A percentile compares a stretch with the other conserved stretches of the same genome.
These are phyloP conservation scores for Neurospora sp. DNA, from an alignment of 2,329 filamentous ascomycete genomes.

Conservation along the genomic window DNA sequence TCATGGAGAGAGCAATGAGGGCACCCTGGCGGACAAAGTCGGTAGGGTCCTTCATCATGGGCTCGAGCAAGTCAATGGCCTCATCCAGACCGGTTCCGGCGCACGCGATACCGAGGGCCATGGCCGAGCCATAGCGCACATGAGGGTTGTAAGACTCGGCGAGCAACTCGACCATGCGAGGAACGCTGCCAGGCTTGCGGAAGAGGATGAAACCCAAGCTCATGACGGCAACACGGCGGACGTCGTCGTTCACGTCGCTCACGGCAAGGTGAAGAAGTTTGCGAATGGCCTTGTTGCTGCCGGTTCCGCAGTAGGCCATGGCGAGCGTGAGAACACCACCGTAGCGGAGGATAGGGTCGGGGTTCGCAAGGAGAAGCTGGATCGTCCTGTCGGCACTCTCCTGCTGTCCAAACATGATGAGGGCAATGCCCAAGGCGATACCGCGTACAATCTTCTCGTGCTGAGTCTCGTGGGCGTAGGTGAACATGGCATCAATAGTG, in stretches of 20 bases:
- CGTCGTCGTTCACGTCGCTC: constrained; percentile 96
- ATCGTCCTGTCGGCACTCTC: constrained; percentile 93
- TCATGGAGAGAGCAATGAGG: constrained; percentile 90
- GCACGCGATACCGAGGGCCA: constrained; percentile 97
- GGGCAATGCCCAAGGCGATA: constrained; percentile 88
- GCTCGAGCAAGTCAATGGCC: constrained; percentile 91
- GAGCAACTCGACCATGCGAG: constrained; percentile 95
- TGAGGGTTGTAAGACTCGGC: constrained; percentile 99
- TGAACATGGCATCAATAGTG: constrained; percentile 91
- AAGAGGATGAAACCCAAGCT: constrained; percentile 97
- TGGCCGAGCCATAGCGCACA: constrained; percentile 92
- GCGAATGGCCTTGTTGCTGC: constrained; percentile 96
- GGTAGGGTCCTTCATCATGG: constrained; percentile 98
- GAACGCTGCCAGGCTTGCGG: constrained; percentile 92
- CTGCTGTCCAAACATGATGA: constrained; percentile 96
- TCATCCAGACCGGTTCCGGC: constrained; percentile 93
- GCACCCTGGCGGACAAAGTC: constrained; percentile 98
- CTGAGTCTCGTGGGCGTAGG: constrained; percentile 93
- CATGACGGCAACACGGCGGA: constrained; percentile 92
- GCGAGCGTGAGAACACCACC: constrained; percentile 99
- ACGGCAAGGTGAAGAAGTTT: constrained; percentile 93
- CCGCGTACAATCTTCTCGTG: constrained; percentile 99
- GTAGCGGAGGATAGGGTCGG: constrained; percentile 87
- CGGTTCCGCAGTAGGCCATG: constrained; percentile 90
- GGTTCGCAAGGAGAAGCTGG: constrained; percentile 83